A percentile compares a stretch with the other conserved stretches of the same genome.
phyloP scores from a whole-genome alignment of 2,329 filamentous ascomycete genomes.

The Coniochaeta pulveracea region DNA sequence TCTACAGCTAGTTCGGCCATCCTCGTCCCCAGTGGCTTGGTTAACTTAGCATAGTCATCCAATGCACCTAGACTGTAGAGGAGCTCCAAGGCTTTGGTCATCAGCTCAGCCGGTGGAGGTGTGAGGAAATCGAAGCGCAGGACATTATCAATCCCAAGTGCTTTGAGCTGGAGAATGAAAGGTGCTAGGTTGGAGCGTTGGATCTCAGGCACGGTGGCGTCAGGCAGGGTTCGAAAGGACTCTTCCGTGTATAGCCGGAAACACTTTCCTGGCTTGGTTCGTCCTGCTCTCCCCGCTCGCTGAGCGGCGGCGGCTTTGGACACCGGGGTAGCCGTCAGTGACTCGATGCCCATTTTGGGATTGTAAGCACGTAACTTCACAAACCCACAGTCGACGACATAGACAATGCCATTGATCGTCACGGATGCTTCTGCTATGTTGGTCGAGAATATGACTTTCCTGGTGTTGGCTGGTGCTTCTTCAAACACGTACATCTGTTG shows the following conservation, averaged over 20 bases:
- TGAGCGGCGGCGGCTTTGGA: slow-evolving; percentile 92
- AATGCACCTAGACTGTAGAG: slow-evolving; percentile 79
- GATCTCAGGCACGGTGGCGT: slow-evolving; percentile 76
- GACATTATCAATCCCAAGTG: slow-evolving; percentile 89
- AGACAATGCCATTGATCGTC: slow-evolving; percentile 85
- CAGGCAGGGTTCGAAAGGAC: slow-evolving; percentile 52
- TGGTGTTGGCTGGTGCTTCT: slow-evolving; percentile 63
- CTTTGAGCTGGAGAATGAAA: slow-evolving; percentile 82
- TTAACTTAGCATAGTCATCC: slow-evolving; percentile 83
- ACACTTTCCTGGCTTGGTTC: slow-evolving; percentile 86
- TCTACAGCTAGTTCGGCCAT: slow-evolving; percentile 93
- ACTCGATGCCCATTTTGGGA: slow-evolving; percentile 75
- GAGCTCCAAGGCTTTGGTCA: slow-evolving; percentile 78
- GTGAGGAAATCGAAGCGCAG: slow-evolving; percentile 83
- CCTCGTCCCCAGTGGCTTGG: slow-evolving; percentile 70
- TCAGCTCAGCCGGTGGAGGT: slow-evolving; percentile 71
- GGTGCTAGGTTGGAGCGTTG: slow-evolving; percentile 86
- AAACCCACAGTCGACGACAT: slow-evolving; percentile 82
- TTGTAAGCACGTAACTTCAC: slow-evolving; percentile 85
- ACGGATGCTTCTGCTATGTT: slow-evolving; percentile 96
- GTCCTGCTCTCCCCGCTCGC: slow-evolving; percentile 78
- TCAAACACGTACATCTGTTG: slow-evolving; percentile 96
- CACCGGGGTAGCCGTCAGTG: slow-evolving; percentile 67
- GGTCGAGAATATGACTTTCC: slow-evolving; percentile 87
- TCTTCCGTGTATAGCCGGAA: slow-evolving; percentile 83